These are phyloP conservation scores for Chytridium lagenaria DNA, from an alignment of 371 early-diverging fungal species.

Conservation along the genomic window DNA sequence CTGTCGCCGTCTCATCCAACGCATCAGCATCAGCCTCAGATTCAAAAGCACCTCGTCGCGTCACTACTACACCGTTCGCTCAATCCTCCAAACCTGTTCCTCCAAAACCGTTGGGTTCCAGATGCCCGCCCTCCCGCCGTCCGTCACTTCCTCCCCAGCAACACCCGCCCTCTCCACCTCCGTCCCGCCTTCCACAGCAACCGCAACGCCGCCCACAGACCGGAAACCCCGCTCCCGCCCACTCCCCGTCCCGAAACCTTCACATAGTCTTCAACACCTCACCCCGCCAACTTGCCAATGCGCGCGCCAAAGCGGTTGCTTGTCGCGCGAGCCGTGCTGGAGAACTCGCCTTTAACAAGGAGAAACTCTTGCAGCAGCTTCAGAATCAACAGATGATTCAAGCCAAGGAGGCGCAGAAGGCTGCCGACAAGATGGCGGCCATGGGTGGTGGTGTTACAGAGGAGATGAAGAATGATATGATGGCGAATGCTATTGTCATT, in stretches of 20 bases:
- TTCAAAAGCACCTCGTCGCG: too few relatives aligned
- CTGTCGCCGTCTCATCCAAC: too few relatives aligned
- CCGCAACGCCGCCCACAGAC: background rate
- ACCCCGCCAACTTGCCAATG: background rate
- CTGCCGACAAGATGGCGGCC: conserved; percentile 19
- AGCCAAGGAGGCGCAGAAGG: background rate
- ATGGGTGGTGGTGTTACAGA: background rate
- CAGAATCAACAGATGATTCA: background rate
- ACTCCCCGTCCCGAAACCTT: background rate
- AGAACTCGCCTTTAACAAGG: conserved; percentile 21
- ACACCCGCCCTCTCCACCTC: background rate
- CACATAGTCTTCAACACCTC: background rate
- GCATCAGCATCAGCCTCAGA: too few relatives aligned
- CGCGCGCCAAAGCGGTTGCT: conserved; percentile 14
- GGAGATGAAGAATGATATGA: background rate
- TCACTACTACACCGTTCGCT: too few relatives aligned
- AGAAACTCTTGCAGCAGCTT: conserved; percentile 1
- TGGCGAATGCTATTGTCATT: background rate
- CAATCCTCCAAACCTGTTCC: too few relatives aligned
- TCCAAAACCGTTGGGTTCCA: too few relatives aligned
- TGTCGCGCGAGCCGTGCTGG: conserved; percentile 4
- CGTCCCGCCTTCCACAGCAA: background rate
- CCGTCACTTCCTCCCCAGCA: too few relatives aligned
- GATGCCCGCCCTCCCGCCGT: too few relatives aligned
- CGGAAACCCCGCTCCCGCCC: background rate